These are phyloP conservation scores for Durusdinium trenchii DNA, from an alignment of 73 alveolate genomes.

Conservation along the genomic window DNA sequence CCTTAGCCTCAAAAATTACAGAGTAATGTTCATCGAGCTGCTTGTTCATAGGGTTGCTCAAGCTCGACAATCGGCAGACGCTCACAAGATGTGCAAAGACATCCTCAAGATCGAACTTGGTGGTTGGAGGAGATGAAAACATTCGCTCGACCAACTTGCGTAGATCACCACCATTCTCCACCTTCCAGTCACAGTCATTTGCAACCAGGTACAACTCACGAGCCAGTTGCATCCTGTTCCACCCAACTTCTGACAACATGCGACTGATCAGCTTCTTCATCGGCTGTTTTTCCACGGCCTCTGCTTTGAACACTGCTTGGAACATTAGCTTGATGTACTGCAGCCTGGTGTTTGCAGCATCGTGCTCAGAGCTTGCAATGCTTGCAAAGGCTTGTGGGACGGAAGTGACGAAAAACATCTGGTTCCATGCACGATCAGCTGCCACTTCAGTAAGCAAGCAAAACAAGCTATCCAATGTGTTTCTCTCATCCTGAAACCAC, in stretches of 20 bases:
- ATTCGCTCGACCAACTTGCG: neutral
- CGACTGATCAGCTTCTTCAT: neutral
- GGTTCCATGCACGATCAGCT: neutral
- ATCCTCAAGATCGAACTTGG: constrained; percentile 30
- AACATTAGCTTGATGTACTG: neutral
- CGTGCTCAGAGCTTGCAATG: neutral
- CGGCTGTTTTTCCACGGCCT: neutral
- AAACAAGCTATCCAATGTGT: neutral
- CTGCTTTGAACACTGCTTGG: neutral
- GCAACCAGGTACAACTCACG: neutral
- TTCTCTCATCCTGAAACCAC: neutral
- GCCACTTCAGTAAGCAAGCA: neutral
- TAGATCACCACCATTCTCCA: neutral
- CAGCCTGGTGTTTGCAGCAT: neutral
- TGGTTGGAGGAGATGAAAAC: neutral
- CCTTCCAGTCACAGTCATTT: neutral
- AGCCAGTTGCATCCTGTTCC: neutral
- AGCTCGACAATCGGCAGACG: neutral
- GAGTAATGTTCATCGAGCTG: neutral
- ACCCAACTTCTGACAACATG: neutral
- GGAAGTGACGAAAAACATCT: neutral
- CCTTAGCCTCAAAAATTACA: neutral
- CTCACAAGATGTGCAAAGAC: neutral
- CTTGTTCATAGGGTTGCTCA: constrained; percentile 30
- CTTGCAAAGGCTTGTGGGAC: neutral